A percentile compares a stretch with the other conserved stretches of the same genome.
Evolutionary conservation across 306 rosid species (phyloP).

Genomic region (Sechiopsis laciniata): DNA sequence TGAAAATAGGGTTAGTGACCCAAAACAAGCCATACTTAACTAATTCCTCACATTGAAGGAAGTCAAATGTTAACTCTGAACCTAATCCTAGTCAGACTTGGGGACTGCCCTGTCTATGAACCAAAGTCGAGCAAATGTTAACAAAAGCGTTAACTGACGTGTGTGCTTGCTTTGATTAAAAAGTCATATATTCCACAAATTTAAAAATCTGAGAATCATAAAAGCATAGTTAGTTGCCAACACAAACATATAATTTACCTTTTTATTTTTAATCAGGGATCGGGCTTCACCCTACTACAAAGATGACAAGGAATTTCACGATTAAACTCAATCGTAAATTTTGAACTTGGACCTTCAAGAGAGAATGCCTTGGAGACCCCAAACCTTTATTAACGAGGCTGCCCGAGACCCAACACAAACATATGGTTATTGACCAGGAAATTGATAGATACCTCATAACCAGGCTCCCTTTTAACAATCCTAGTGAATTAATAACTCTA

Average conservation of each 20-base stretch:
- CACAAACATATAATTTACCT: too few species aligned
- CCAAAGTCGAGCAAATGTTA: too few species aligned
- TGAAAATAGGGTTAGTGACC: neutral
- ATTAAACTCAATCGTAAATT: too few species aligned
- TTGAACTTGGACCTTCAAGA: too few species aligned
- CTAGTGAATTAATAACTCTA: neutral
- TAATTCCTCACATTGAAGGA: neutral
- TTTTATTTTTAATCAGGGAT: too few species aligned
- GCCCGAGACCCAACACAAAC: neutral
- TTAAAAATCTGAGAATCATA: neutral
- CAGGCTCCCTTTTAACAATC: neutral
- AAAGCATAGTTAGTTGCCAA: neutral
- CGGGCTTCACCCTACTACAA: too few species aligned
- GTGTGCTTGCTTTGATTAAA: too few species aligned
- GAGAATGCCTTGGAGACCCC: too few species aligned
- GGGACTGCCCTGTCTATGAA: neutral
- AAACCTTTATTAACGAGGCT: too few species aligned
- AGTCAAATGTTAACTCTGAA: neutral
- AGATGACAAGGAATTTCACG: too few species aligned
- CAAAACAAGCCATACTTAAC: neutral
- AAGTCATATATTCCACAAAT: neutral
- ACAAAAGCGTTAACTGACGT: too few species aligned
- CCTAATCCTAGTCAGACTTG: neutral
- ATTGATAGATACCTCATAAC: constrained; percentile 6
- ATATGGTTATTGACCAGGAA: neutral